Evolutionary conservation across 2,329 filamentous ascomycete genomes (phyloP), one percentile per base, ranked within the genome.

Genomic region (Botrytis hyacinthi): DNA sequence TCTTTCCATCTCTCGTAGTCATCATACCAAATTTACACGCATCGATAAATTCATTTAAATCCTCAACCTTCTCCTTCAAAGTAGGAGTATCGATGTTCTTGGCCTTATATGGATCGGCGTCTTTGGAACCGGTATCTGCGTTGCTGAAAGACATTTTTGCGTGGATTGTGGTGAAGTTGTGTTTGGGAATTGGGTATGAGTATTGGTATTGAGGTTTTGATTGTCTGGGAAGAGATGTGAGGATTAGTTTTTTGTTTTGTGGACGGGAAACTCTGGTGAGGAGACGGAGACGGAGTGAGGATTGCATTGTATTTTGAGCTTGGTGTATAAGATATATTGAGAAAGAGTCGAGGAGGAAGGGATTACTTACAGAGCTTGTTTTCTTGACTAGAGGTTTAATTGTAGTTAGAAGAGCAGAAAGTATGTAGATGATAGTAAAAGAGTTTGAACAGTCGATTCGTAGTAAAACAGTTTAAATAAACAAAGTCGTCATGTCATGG

Each of bases 11-110:
- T 68, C 90, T 87, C 35, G 94, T 97, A 14, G 94, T 96, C 89
- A 97, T 90, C 91, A 97, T 93, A 82, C 92, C 93, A 81, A 94
- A 97, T 84, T 97, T 97, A 85, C 87, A 88, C 75, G 87, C 86
- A 54, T 88, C 86, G 80, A 93, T 88, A 82, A 97, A 97, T 22
- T 85, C 84, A 78, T 87, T 85, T 57, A 97, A 87, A 74, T 92
- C 93, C 74, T 92, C 87, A 76, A 97, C 86, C 85, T 97, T 97
- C 76, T 93, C 88, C 78, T 92, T 88, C 48, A 94, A 83, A 4
- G 90, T 85, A 22, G 63, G 32, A 0, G 88, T 84, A 63, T 94
- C 87, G 73, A 89, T 85, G 84, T 93, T 94, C 83, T 91, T 89
- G 74, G 85, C 83, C 80, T 89, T 94, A 86, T 97, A 97, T 2